Base-by-base conservation (phyloP, 768 basidiomycete genomes). In the Phanerodontia chrysosporium region DNA sequence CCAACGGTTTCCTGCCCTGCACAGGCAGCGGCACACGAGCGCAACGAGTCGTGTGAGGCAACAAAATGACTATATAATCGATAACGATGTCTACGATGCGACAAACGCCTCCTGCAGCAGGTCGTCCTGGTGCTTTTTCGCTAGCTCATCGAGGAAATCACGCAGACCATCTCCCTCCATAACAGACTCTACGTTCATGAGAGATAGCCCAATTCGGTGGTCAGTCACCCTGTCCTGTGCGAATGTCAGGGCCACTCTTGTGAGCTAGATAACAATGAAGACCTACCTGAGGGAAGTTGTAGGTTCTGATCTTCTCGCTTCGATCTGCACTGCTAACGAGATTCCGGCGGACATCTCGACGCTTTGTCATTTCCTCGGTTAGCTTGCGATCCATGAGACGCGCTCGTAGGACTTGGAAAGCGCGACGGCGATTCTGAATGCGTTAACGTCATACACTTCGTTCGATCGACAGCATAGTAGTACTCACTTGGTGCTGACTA, bases 291-390 rank as follows among this genome's bases (percentile, higher is more conserved):
- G 92, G 83, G 70, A 87, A 95, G 66, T 97, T 98, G 73, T 98
- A 98, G 3, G 97, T 98, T 61, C 97, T 77, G 58, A 98, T 90
- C 71, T 98, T 98, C 68, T 98, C 95, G 64, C 92, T 92, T 22
- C 97, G 77, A 68, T 95, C 94, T 1, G 86, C 87, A 0, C 87
- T 85, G 45, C 84, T 83, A 9, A 98, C 87, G 46, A 98, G 85
- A 61, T 76, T 86, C 32, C 84, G 78, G 13, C 94, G 79, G 2
- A 81, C 80, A 0, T 83, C 83, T 21, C 94, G 85, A 6, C 86
- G 83, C 58, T 84, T 81, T 5, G 83, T 83, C 45, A 88, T 81
- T 3, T 95, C 90, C 42, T 79, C 80, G 0, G 75, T 80, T 21
- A 97, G 74, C 67, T 89, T 92, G 25, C 80, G 77, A 66, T 95